Base-by-base conservation (phyloP, 331 rosid genomes). In the Malus hybrid region DNA sequence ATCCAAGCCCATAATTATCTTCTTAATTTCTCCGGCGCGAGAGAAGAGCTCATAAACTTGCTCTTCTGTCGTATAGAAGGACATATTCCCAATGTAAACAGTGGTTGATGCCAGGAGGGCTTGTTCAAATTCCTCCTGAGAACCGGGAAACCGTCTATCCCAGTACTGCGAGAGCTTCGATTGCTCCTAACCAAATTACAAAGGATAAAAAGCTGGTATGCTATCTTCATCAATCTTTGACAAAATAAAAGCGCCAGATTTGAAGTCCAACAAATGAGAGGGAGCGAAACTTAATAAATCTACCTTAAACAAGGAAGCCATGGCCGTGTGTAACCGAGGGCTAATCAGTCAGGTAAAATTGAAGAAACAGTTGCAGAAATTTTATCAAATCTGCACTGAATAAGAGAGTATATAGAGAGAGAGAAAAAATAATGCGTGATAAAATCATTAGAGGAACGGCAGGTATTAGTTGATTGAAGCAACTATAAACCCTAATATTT, bases 1-100 rank as follows among this genome's bases (percentile, higher is more conserved):
- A 74, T 93, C 98, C 94, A 93, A 87, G 29, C 98, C 98, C 98
- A 93, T 91, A 63, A 91, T 91, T 34, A 93, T 91, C 86, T 91
- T 93, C 86, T 93, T 93, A 27, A 93, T 82, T 87, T 93, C 98
- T 44, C 98, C 98, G 48, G 96, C 89, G 18, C 96, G 85, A 20
- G 97, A 74, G 74, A 93, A 93, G 5, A 93, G 93, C 82, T 93
- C 98, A 71, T 88, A 93, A 65, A 91, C 90, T 86, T 93, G 98
- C 82, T 93, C 98, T 82, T 93, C 98, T 14, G 98, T 93, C 15
- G 98, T 88, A 78, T 93, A 93, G 73, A 93, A 93, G 16, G 97
- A 93, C 98, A 91, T 93, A 76, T 93, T 93, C 71, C 97, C 97
- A 9, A 91, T 79, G 24, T 93, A 93, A 77, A 87, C 89, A 6